Percentiles rank a stretch among this genome's conserved stretches.
phyloP scores from a whole-genome alignment of 768 basidiomycete genomes.

The Pleurotus salmoneostramineus region DNA sequence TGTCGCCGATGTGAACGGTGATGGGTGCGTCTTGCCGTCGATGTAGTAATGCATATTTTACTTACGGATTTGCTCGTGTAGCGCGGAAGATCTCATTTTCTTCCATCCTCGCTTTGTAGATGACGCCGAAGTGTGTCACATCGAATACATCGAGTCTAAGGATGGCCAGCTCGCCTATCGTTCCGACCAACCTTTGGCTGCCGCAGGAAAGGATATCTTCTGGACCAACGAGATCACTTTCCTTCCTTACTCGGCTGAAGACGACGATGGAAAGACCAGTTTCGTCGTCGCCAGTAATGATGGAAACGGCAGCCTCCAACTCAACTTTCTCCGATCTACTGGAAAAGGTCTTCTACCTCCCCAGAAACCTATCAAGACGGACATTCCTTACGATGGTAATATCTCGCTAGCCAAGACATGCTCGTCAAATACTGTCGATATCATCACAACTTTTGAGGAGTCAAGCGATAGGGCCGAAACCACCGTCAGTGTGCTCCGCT shows the following conservation, averaged over 20 bases:
- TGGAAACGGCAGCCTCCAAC: not conserved
- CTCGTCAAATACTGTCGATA: constrained; percentile 5
- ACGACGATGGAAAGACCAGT: constrained; percentile 12
- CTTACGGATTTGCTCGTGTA: not conserved
- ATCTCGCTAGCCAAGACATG: constrained; percentile 3
- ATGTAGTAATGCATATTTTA: not conserved
- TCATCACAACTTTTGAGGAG: constrained; percentile 3
- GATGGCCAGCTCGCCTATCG: not conserved
- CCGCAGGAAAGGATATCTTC: not conserved
- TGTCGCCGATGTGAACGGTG: not conserved
- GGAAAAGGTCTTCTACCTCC: not conserved
- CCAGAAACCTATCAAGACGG: not conserved
- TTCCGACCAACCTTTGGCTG: not conserved
- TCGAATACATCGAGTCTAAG: not conserved
- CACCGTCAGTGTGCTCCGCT: not conserved
- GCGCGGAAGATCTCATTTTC: not conserved
- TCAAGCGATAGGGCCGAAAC: not conserved
- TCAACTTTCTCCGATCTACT: not conserved
- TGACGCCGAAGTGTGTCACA: not conserved
- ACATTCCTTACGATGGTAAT: constrained; percentile 8
- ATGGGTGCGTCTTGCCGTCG: not conserved
- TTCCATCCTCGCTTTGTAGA: not conserved
- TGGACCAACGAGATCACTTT: constrained; percentile 8
- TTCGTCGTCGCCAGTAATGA: constrained; percentile 5
- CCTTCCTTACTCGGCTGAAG: constrained; percentile 9